Evolutionary conservation across 2,329 filamentous ascomycete species (phyloP).

Genomic region (Fusarium begoniae): DNA sequence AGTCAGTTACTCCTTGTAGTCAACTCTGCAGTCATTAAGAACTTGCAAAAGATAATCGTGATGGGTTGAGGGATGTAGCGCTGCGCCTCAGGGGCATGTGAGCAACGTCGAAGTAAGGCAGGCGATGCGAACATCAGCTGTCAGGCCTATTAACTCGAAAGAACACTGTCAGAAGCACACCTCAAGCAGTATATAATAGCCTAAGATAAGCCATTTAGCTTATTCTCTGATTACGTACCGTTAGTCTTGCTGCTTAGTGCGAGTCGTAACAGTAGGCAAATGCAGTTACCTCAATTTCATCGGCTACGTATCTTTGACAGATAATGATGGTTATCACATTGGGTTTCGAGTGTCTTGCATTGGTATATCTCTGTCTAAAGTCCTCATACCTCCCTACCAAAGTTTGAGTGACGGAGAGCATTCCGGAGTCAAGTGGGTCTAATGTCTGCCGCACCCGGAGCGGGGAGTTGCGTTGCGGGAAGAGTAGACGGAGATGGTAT

Average conservation of each 20-base stretch:
- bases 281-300: neutral
- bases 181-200: neutral
- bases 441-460: neutral
- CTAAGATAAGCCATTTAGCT: neutral
- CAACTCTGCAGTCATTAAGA: neutral
- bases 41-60: neutral
- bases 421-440: neutral
- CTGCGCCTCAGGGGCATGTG: constrained; percentile 29
- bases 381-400: neutral
- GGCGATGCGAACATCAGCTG: neutral
- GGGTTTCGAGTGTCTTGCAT: neutral
- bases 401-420: neutral
- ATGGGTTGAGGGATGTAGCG: neutral
- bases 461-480: neutral
- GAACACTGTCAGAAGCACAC: neutral
- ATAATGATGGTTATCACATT: neutral
- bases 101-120: constrained; percentile 11
- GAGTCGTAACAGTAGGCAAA: neutral
- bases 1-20: neutral
- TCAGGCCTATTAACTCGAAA: neutral
- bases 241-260: neutral
- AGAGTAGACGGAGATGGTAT: neutral
- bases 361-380: neutral
- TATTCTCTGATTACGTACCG: neutral
- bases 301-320: neutral